Conservation (phyloP, 2,329 filamentous ascomycete genomes). For the Claviceps pusilla region DNA sequence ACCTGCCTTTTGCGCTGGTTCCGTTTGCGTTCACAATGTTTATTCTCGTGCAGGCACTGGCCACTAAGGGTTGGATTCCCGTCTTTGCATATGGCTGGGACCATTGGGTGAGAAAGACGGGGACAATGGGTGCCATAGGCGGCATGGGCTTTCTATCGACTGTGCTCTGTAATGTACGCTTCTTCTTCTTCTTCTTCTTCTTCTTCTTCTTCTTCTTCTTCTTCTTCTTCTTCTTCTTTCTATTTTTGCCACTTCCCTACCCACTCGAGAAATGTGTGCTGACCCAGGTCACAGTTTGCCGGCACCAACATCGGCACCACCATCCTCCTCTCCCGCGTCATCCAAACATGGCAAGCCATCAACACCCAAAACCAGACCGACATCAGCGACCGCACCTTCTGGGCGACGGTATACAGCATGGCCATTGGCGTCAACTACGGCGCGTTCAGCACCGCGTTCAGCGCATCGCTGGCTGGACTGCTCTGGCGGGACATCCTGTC, state of each 20-base stretch:
- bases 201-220: neutral
- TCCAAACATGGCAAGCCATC: conserved; percentile 53
- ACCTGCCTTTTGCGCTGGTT: conserved; percentile 52
- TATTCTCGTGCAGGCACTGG: conserved; percentile 55
- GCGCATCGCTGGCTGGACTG: conserved; percentile 54
- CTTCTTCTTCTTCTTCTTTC: neutral
- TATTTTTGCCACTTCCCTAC: too few relatives aligned
- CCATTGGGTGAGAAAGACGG: conserved; percentile 55
- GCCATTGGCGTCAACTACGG: conserved; percentile 62
- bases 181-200: neutral
- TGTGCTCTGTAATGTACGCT: conserved; percentile 54
- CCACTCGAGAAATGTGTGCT: neutral
- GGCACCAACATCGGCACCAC: conserved; percentile 66
- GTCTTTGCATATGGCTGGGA: conserved; percentile 63
- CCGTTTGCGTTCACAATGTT: conserved; percentile 65
- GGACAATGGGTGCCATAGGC: conserved; percentile 51
- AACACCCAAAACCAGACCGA: conserved; percentile 28
- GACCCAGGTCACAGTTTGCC: conserved; percentile 39
- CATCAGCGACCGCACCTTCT: conserved; percentile 52
- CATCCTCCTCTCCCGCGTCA: conserved; percentile 54
- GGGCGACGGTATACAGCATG: conserved; percentile 62
- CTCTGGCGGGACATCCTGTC: conserved; percentile 57
- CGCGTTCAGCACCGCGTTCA: conserved; percentile 58
- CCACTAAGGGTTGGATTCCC: conserved; percentile 59
- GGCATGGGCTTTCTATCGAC: conserved; percentile 62